A percentile compares a stretch with the other conserved stretches of the same genome.
phyloP scores from a whole-genome alignment of 345 rosid species.

The Garcia nutans region DNA sequence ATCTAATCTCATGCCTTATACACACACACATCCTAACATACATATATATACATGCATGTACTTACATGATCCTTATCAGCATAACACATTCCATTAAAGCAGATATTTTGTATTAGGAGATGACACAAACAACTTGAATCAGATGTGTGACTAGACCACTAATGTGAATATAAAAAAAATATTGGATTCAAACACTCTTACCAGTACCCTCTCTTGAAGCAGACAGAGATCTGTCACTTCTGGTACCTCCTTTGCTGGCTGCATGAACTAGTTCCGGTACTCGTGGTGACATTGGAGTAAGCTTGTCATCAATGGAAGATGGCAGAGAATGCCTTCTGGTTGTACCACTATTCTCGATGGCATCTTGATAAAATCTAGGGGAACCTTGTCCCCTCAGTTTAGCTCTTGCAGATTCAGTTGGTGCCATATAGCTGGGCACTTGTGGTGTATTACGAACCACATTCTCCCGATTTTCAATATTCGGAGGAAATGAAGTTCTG shows the following conservation, averaged over 20 bases:
- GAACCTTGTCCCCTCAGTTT: slow-evolving; percentile 73
- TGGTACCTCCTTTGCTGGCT: slow-evolving; percentile 55
- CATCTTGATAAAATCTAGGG: slow-evolving; percentile 48
- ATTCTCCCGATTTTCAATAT: slow-evolving; percentile 51
- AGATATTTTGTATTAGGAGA: neutral
- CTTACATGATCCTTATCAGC: neutral
- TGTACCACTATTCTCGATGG: slow-evolving; percentile 45
- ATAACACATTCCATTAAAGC: neutral
- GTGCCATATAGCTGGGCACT: slow-evolving; percentile 84
- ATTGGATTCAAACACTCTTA: slow-evolving; percentile 29
- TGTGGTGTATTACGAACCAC: slow-evolving; percentile 48
- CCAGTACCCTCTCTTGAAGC: slow-evolving; percentile 64
- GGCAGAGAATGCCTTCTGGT: slow-evolving; percentile 81
- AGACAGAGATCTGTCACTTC: slow-evolving; percentile 55
- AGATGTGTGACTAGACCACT: neutral
- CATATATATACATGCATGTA: neutral
- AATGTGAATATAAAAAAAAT: neutral
- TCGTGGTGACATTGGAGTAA: slow-evolving; percentile 58
- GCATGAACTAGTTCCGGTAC: slow-evolving; percentile 53
- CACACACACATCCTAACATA: neutral
- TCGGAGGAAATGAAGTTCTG: slow-evolving; percentile 66
- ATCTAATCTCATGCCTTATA: neutral
- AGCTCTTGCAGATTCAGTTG: slow-evolving; percentile 85
- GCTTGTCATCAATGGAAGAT: slow-evolving; percentile 48
- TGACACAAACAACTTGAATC: neutral